Conservation (phyloP, 2,329 filamentous ascomycete species). For the Pseudomassariella vexata region DNA sequence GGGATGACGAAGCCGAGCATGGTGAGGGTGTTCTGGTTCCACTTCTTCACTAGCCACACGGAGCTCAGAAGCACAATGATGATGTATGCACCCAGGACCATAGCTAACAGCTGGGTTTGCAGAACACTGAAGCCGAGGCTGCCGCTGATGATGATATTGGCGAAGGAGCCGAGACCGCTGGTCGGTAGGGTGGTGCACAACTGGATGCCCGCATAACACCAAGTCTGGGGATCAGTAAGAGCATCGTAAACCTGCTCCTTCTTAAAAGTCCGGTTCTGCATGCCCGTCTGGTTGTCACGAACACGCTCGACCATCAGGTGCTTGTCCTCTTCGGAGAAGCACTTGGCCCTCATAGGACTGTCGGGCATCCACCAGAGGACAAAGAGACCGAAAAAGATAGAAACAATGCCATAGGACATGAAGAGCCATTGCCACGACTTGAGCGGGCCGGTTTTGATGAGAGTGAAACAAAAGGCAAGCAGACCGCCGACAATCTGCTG, state of each 20-base stretch:
- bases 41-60: constrained; percentile 63
- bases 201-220: constrained; percentile 59
- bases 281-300: constrained; percentile 53
- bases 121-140: constrained; percentile 60
- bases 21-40: constrained; percentile 59
- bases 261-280: constrained; percentile 49
- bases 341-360: constrained; percentile 66
- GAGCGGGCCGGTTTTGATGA: constrained; percentile 46
- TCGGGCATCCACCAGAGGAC: constrained; percentile 62
- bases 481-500: constrained; percentile 70
- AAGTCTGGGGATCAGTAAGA: constrained; percentile 60
- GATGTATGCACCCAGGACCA: constrained; percentile 71
- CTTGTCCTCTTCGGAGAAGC: constrained; percentile 62
- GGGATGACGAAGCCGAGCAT: constrained; percentile 64
- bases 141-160: constrained; percentile 64
- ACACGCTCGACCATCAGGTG: constrained; percentile 56
- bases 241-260: constrained; percentile 42
- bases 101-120: constrained; percentile 67
- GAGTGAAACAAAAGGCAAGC: constrained; percentile 57
- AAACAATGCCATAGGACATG: constrained; percentile 58
- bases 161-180: constrained; percentile 66
- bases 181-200: constrained; percentile 70
- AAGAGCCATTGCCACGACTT: constrained; percentile 66
- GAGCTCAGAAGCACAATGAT: constrained; percentile 63
- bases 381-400: constrained; percentile 59